phyloP scores from a whole-genome alignment of 106 monocot species.

The Agapanthus africanus region DNA sequence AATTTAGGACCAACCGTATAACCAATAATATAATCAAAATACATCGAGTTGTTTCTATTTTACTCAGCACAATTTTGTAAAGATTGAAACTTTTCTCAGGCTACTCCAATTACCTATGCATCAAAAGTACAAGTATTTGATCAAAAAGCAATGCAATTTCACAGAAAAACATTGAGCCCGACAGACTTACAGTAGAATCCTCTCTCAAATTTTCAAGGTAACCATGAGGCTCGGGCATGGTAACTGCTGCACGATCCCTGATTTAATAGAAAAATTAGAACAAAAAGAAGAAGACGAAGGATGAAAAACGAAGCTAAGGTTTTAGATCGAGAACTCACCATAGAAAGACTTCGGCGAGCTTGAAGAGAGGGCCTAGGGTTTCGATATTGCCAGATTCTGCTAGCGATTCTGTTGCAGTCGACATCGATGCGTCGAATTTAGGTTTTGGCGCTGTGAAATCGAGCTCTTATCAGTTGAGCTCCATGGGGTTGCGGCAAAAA shows the following conservation, averaged over 20 bases:
- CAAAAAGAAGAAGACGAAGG: not conserved
- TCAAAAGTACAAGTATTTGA: too few relatives aligned
- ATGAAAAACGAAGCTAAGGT: not conserved
- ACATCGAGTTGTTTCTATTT: too few relatives aligned
- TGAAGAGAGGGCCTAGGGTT: conserved; percentile 23
- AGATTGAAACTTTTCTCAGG: too few relatives aligned
- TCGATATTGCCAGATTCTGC: conserved; percentile 11
- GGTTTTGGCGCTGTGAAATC: too few relatives aligned
- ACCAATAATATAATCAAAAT: too few relatives aligned
- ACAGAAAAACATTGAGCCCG: too few relatives aligned
- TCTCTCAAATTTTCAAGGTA: not conserved
- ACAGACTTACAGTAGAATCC: not conserved
- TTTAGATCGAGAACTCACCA: conserved; percentile 21
- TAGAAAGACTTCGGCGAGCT: conserved; percentile 29
- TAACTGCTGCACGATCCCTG: not conserved
- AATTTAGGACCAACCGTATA: too few relatives aligned
- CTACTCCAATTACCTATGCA: too few relatives aligned
- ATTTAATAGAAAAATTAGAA: not conserved
- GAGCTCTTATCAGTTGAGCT: too few relatives aligned
- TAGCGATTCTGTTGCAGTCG: not conserved
- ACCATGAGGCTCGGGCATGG: not conserved
- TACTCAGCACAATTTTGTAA: too few relatives aligned
- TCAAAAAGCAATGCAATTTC: too few relatives aligned
- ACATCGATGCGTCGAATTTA: not conserved
- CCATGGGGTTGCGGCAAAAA: too few relatives aligned